Base-by-base conservation (phyloP, 2,329 filamentous ascomycete genomes). In the Diaporthe ilicicola region DNA sequence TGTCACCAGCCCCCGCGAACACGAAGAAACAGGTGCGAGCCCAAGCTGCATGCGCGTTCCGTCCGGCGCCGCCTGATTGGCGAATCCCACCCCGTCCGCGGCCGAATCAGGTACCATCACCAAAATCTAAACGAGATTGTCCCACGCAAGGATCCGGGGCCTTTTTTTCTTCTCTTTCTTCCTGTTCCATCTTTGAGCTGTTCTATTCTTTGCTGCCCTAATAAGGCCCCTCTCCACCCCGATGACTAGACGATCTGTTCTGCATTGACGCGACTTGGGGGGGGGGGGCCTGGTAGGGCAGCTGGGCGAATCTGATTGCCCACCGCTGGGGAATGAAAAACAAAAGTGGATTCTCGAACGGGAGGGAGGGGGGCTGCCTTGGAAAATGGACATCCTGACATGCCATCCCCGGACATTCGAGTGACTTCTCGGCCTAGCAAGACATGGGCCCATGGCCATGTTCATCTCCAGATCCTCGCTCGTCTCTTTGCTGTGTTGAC, bases 41-140 rank as follows among this genome's bases (percentile, higher is more conserved):
- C 22, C 12, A 27, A 24, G n/a, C 27, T 27, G 50, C 62, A 66
- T 44, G 62, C 46, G 50, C 22, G 34, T 17, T 17, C 22, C 9
- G 50, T 27, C 10, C 29, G 17, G 53, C 15, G n/a, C 19, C 15
- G n/a, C 19, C 22, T 59, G 32, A 68, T 59, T 68, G 66, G 66
- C 32, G 42, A 59, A 68, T 61, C 66, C 66, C 22, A 19, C 32
- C 7, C 44, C 24, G 19, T 34, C 53, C 5, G 24, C 54, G 32
- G 66, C 66, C 66, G 66, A 50, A 68, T 68, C 66, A 54, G 66
- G 53, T 59, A 68, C 46, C 66, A 9, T 68, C 55, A 48, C 66
- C 32, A 34, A 59, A 59, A 29, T 68, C 22, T 68, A 68, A 55
- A 68, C 66, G 66, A 68, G 44, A 68, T 68, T 59, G 32, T 64